These are phyloP conservation scores for Hanseniaspora meyeri DNA, from an alignment of 805 yeast species.

Conservation along the genomic window DNA sequence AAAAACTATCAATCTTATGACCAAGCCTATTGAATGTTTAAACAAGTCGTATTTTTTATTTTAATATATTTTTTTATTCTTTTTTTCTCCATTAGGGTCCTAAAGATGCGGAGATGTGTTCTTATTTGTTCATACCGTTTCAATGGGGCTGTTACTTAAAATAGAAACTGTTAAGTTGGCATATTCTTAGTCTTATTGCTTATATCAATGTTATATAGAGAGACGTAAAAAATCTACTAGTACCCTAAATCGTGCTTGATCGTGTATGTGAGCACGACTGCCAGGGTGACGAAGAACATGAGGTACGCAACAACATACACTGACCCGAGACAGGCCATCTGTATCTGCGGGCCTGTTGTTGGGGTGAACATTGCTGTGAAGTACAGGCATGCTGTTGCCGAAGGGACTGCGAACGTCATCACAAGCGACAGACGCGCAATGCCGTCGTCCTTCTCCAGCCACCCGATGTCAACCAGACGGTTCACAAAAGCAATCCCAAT, in stretches of 20 bases:
- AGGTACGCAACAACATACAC: conserved; percentile 56
- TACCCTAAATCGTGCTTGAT: conserved; percentile 24
- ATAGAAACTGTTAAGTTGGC: too few species aligned
- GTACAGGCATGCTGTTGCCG: conserved; percentile 79
- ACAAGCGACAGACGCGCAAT: conserved; percentile 63
- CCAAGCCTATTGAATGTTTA: too few species aligned
- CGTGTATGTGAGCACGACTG: conserved; percentile 56
- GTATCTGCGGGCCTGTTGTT: conserved; percentile 37
- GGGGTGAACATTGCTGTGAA: conserved; percentile 82
- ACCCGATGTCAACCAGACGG: conserved; percentile 47
- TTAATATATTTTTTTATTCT: too few species aligned
- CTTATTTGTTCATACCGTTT: too few species aligned
- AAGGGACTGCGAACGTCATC: conserved; percentile 67
- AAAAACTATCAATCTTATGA: too few species aligned
- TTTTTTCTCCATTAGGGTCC: too few species aligned
- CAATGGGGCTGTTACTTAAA: too few species aligned
- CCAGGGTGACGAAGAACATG: conserved; percentile 51
- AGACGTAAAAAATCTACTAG: too few species aligned
- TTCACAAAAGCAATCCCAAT: conserved; percentile 60
- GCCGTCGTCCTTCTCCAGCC: conserved; percentile 38
- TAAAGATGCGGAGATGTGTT: too few species aligned
- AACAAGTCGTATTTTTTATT: too few species aligned
- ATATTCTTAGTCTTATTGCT: too few species aligned
- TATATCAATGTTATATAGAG: background rate
- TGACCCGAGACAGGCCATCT: conserved; percentile 72